A percentile compares a stretch with the other conserved stretches of the same genome.
These are phyloP conservation scores for Wickerhamiella infanticola DNA, from an alignment of 1,139 yeast genomes.

Conservation along the genomic window DNA sequence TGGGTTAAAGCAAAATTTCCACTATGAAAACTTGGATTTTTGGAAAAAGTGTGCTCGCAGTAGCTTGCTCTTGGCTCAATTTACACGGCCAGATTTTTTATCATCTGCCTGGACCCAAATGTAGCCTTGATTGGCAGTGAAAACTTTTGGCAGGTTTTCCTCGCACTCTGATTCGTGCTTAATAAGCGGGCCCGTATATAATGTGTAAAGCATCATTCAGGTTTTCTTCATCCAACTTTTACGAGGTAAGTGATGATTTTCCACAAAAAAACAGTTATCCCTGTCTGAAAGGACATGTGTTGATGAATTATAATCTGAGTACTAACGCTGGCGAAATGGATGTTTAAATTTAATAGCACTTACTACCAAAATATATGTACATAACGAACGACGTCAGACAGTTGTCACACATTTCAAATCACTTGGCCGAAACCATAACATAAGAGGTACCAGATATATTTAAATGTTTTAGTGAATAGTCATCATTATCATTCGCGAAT, in stretches of 20 bases:
- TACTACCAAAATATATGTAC: not conserved
- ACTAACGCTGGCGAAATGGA: not conserved
- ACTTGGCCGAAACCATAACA: slow-evolving; percentile 16
- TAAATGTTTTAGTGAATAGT: slow-evolving; percentile 7
- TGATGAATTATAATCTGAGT: slow-evolving; percentile 13
- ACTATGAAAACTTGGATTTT: too few species aligned
- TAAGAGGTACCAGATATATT: slow-evolving; percentile 16
- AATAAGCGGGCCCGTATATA: too few species aligned
- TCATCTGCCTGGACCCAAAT: too few species aligned
- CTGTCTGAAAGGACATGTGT: slow-evolving; percentile 17
- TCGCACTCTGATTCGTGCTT: too few species aligned
- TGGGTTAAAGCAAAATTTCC: too few species aligned
- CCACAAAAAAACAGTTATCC: slow-evolving; percentile 16
- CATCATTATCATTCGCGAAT: slow-evolving; percentile 8
- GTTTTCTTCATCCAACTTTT: too few species aligned
- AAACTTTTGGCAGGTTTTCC: too few species aligned
- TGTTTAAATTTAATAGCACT: not conserved
- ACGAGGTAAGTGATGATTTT: slow-evolving; percentile 10
- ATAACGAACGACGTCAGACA: slow-evolving; percentile 8
- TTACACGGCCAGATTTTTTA: too few species aligned
- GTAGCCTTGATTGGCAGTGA: too few species aligned
- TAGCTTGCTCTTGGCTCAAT: too few species aligned
- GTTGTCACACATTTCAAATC: slow-evolving; percentile 14
- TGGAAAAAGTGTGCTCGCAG: too few species aligned
- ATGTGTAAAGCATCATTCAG: too few species aligned